Base-by-base conservation (phyloP, 192 early-diverging fungal genomes). In the Entomortierella beljakovae region DNA sequence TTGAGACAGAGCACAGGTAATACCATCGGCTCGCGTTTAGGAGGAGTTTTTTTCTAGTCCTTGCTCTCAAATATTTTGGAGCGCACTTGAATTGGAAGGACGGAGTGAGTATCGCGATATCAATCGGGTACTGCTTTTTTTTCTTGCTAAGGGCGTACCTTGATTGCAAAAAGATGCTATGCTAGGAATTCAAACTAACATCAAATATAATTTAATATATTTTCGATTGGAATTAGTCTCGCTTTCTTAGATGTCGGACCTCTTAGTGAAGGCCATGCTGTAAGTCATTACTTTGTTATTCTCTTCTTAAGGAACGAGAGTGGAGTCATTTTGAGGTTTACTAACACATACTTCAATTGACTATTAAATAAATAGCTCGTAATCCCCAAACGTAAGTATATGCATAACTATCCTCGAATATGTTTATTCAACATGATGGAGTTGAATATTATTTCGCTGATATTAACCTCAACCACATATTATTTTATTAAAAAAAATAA, bases 1-100 rank as follows among this genome's bases (percentile, higher is more conserved):
- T 89, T 31, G 97, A 98, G 82, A 97, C 94, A 20, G 92, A 93
- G 49, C 86, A 85, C 54, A 88, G 76, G 87, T 87, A 76, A 69
- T 60, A 23, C 7, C 4, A 7, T 50, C 49, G 49, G 16, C 37
- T 50, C 49, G 11, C 8, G 49, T 87, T 86, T 54, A 87, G 42
- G 42, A n/a, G n/a, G n/a, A n/a, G n/a, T n/a, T n/a, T n/a, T n/a
- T n/a, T n/a, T n/a, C n/a, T n/a, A n/a, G n/a, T n/a, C n/a, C n/a
- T n/a, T n/a, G n/a, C n/a, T n/a, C n/a, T n/a, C n/a, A n/a, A n/a
- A n/a, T n/a, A n/a, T n/a, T n/a, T n/a, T n/a, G n/a, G n/a, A n/a
- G n/a, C n/a, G n/a, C n/a, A n/a, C n/a, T n/a, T n/a, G n/a, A n/a
- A n/a, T n/a, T n/a, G n/a, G n/a, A n/a, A n/a, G n/a, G n/a, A n/a